These are phyloP conservation scores for Alternaria atra DNA, from an alignment of 2,329 filamentous ascomycete species.

Conservation along the genomic window DNA sequence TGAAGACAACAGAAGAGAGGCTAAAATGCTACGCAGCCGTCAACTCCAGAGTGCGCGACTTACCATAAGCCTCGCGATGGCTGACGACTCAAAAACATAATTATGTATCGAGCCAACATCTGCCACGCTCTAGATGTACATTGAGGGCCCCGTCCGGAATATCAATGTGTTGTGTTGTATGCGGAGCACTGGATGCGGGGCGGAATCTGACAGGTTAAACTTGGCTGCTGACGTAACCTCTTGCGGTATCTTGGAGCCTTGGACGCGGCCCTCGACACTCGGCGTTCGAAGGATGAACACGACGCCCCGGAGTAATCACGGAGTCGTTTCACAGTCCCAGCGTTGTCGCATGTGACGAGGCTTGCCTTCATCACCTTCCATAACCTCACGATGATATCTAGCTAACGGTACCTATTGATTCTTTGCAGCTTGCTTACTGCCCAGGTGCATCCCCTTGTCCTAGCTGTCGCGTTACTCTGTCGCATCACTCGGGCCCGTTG, in stretches of 20 bases:
- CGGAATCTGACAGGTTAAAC: neutral
- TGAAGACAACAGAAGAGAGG: no score
- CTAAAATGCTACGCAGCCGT: no score
- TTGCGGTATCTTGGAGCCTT: neutral
- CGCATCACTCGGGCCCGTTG: neutral
- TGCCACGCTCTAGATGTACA: no score
- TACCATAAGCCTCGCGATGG: no score
- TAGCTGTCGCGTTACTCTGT: neutral
- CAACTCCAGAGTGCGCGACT: no score
- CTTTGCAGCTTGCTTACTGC: neutral
- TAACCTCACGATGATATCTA: neutral
- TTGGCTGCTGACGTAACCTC: slow-evolving; percentile 10
- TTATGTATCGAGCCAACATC: no score
- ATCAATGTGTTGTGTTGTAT: neutral
- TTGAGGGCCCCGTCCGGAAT: no score
- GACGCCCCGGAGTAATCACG: neutral
- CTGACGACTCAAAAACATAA: no score
- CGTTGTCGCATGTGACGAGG: neutral
- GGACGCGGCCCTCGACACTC: neutral
- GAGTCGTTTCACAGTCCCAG: neutral
- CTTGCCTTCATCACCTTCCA: neutral
- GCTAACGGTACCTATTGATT: neutral
- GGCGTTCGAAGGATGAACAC: neutral
- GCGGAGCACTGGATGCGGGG: neutral
- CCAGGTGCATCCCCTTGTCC: neutral